Percentiles rank a stretch among this genome's conserved stretches.
Evolutionary conservation across 2,329 filamentous ascomycete genomes (phyloP).

Genomic region (Thelonectria rubi): DNA sequence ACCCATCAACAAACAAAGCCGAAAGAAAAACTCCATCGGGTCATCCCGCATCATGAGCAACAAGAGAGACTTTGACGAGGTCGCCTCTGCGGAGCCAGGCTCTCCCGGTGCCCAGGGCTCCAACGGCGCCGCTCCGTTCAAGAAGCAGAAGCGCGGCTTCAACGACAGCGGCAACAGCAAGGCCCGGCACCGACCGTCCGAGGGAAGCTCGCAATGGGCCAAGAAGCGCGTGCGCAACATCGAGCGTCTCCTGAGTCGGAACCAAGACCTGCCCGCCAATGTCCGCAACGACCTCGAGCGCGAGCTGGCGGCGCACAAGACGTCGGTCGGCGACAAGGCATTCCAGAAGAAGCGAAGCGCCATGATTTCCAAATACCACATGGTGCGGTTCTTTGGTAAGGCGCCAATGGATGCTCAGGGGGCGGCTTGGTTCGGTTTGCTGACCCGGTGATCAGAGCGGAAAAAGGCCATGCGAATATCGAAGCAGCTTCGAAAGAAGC

Average conservation of each 20-base stretch:
- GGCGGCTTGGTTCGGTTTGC: not conserved
- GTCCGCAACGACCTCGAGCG: constrained; percentile 75
- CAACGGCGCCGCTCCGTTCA: constrained; percentile 33
- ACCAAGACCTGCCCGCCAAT: constrained; percentile 71
- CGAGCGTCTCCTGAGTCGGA: constrained; percentile 69
- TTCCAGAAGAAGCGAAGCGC: constrained; percentile 69
- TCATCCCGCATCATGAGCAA: constrained; percentile 39
- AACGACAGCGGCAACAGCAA: constrained; percentile 34
- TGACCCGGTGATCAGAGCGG: constrained; percentile 61
- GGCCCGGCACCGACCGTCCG: constrained; percentile 54
- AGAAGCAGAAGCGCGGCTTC: constrained; percentile 47
- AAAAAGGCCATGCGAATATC: constrained; percentile 75
- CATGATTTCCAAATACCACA: constrained; percentile 84
- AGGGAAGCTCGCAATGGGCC: constrained; percentile 65
- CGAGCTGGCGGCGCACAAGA: constrained; percentile 72
- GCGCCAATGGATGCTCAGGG: constrained; percentile 33
- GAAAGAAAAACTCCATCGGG: too few relatives aligned
- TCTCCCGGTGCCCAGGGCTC: constrained; percentile 30
- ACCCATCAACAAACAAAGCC: not conserved
- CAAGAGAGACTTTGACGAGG: constrained; percentile 45
- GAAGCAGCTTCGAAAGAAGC: constrained; percentile 70
- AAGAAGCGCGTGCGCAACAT: constrained; percentile 79
- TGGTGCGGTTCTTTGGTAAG: constrained; percentile 83
- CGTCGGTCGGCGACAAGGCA: constrained; percentile 68
- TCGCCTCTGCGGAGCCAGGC: constrained; percentile 41